A percentile compares a stretch with the other conserved stretches of the same genome.
Evolutionary conservation across 2,329 filamentous ascomycete species (phyloP).

Genomic region (Lasiodiplodia sp.): DNA sequence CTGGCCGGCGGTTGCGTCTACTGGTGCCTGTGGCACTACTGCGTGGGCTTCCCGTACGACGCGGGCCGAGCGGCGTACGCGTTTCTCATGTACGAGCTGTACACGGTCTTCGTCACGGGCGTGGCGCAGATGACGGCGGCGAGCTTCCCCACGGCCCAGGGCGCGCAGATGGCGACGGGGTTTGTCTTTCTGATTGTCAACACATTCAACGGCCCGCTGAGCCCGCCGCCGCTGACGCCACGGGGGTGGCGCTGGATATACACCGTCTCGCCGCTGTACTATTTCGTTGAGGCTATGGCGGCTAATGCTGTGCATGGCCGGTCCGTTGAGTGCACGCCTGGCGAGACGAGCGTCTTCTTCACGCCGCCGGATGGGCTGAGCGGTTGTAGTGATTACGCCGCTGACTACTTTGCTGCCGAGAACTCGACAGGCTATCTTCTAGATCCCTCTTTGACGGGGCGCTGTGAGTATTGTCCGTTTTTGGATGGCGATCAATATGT

Average conservation of each 20-base stretch:
- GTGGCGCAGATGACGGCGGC: conserved; percentile 79
- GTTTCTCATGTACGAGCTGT: conserved; percentile 74
- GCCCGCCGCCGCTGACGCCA: background rate
- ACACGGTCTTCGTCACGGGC: conserved; percentile 77
- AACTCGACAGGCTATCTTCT: conserved; percentile 45
- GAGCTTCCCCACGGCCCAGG: conserved; percentile 70
- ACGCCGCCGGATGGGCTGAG: conserved; percentile 57
- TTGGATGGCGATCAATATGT: conserved; percentile 2
- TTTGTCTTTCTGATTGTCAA: conserved; percentile 65
- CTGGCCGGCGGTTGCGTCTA: conserved; percentile 72
- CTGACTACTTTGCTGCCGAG: conserved; percentile 37
- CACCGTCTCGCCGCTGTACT: conserved; percentile 77
- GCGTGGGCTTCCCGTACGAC: conserved; percentile 72
- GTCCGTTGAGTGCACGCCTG: conserved; percentile 66
- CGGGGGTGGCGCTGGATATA: conserved; percentile 71
- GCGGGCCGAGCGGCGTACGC: conserved; percentile 74
- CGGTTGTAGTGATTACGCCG: conserved; percentile 67
- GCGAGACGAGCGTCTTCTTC: conserved; percentile 71
- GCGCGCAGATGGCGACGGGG: conserved; percentile 70
- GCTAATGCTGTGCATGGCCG: conserved; percentile 71
- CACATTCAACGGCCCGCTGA: background rate
- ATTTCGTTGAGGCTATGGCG: conserved; percentile 74
- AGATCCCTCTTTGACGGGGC: conserved; percentile 41
- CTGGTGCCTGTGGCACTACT: conserved; percentile 82
- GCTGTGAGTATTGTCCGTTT: conserved; percentile 50